A percentile compares a stretch with the other conserved stretches of the same genome.
phyloP scores from a whole-genome alignment of 2,329 filamentous ascomycete species.

The Diaporthe aspalathi region DNA sequence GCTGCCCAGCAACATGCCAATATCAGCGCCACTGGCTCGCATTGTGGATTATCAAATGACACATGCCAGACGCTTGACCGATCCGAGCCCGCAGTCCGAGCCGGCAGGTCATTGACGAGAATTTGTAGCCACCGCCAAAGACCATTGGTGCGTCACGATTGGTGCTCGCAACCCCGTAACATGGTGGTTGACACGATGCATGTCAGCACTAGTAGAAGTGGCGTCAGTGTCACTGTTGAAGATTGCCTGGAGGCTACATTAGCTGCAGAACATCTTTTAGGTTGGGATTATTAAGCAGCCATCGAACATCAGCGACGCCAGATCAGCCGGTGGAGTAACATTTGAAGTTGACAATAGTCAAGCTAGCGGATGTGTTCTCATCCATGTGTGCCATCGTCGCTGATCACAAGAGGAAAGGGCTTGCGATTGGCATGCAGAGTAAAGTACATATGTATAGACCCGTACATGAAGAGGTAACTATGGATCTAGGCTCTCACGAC shows the following conservation, averaged over 20 bases:
- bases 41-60: background rate
- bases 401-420: background rate
- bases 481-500: background rate
- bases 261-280: background rate
- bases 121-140: background rate
- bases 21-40: background rate
- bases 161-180: background rate
- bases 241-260: background rate
- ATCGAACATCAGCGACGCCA: background rate
- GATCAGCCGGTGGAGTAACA: background rate
- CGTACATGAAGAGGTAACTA: background rate
- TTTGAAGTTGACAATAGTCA: no score
- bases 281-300: background rate
- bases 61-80: background rate
- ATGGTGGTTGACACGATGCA: background rate
- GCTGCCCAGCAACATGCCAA: background rate
- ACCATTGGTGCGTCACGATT: background rate
- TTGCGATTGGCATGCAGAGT: background rate
- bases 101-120: no score
- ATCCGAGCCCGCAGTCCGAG: background rate
- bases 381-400: background rate
- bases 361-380: background rate
- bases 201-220: constrained; percentile 8
- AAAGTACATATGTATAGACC: no score
- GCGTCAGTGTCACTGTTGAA: constrained; percentile 1